Percentiles rank a stretch among this genome's conserved stretches.
phyloP scores from a whole-genome alignment of 495 filamentous ascomycete species.

The Penicillium arizonense region DNA sequence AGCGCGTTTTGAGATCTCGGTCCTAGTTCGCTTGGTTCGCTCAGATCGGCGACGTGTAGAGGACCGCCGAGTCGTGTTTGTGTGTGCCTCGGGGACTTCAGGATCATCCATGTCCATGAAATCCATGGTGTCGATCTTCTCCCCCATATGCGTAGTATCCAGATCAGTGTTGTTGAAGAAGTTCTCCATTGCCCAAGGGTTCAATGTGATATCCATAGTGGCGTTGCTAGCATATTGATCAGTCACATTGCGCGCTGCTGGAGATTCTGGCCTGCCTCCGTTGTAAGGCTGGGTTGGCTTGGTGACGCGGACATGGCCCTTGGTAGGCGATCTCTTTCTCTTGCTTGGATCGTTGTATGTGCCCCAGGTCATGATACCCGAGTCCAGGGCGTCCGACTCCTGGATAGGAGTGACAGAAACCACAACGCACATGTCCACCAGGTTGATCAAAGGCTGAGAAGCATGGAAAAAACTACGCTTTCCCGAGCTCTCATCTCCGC shows the following conservation, averaged over 20 bases:
- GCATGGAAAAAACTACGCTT: conserved; percentile 2
- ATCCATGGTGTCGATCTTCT: no score
- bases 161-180: no score
- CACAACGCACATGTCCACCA: neutral
- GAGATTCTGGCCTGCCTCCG: neutral
- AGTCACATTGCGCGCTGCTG: neutral
- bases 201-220: no score
- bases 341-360: conserved; percentile 1
- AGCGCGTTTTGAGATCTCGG: no score
- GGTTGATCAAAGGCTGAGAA: neutral
- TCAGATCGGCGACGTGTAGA: no score
- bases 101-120: no score
- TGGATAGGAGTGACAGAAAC: neutral
- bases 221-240: no score
- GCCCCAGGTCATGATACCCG: neutral
- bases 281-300: neutral
- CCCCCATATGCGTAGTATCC: no score
- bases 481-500: neutral
- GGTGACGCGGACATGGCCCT: neutral
- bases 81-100: no score
- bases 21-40: no score
- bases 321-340: neutral
- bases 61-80: no score
- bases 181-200: no score
- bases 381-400: neutral